Conservation (phyloP, 495 filamentous ascomycete genomes). For the Penicillium bialowiezense region DNA sequence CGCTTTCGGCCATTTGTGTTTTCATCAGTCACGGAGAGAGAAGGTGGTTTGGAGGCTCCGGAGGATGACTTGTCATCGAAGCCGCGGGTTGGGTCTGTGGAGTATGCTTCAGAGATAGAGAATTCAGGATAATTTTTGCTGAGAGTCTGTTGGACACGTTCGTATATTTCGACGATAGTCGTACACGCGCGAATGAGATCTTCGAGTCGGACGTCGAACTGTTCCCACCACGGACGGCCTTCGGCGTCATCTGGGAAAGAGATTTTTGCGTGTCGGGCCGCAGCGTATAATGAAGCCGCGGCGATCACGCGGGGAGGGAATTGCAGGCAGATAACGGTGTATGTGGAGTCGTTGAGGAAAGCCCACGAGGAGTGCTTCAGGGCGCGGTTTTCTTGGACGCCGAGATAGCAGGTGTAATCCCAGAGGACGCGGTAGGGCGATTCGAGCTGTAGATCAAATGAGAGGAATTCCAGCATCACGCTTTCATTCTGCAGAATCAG, state of each 20-base stretch:
- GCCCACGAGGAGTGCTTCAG: slow-evolving; percentile 85
- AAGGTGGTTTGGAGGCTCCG: slow-evolving; percentile 5
- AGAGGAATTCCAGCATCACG: slow-evolving; percentile 81
- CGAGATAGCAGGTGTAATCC: slow-evolving; percentile 68
- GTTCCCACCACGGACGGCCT: slow-evolving; percentile 86
- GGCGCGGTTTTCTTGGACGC: slow-evolving; percentile 66
- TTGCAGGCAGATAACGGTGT: slow-evolving; percentile 82
- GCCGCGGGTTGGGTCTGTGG: slow-evolving; percentile 30
- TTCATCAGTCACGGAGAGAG: slow-evolving; percentile 17
- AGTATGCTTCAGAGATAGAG: slow-evolving; percentile 15
- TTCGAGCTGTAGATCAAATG: slow-evolving; percentile 89
- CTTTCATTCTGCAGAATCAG: slow-evolving; percentile 90
- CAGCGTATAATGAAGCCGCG: slow-evolving; percentile 82
- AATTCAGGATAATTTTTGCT: slow-evolving; percentile 43
- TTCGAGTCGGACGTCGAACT: slow-evolving; percentile 58
- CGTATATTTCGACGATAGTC: slow-evolving; percentile 72
- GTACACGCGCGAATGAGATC: slow-evolving; percentile 65
- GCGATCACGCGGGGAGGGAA: slow-evolving; percentile 77
- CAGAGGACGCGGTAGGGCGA: slow-evolving; percentile 79
- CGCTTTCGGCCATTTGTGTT: slow-evolving; percentile 39
- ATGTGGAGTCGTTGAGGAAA: slow-evolving; percentile 83
- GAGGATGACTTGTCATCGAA: slow-evolving; percentile 16
- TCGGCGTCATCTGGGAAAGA: slow-evolving; percentile 68
- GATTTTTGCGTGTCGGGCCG: slow-evolving; percentile 64
- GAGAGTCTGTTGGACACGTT: slow-evolving; percentile 53